Conservation (phyloP, 306 rosid genomes). For the Vigna reflexopilosa region DNA sequence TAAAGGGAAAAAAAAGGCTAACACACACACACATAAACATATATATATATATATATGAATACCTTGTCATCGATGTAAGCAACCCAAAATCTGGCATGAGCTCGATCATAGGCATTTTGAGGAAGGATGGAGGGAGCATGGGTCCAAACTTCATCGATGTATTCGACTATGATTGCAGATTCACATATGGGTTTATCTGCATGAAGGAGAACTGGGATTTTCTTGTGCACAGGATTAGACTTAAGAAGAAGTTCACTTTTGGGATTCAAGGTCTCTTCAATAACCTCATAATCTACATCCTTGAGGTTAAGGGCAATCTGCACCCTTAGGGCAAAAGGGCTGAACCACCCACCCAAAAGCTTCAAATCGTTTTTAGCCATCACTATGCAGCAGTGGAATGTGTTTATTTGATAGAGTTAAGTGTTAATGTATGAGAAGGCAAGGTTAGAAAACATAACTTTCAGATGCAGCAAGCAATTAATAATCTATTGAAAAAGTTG, state of each 20-base stretch:
- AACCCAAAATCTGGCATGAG: slow-evolving; percentile 62
- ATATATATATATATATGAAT: not conserved
- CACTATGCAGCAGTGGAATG: not conserved
- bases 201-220: slow-evolving; percentile 69
- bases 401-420: not conserved
- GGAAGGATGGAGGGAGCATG: slow-evolving; percentile 59
- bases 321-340: slow-evolving; percentile 54
- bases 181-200: slow-evolving; percentile 54
- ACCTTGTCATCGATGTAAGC: slow-evolving; percentile 65
- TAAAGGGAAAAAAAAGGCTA: too few relatives aligned
- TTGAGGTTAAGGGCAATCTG: slow-evolving; percentile 58
- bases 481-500: not conserved
- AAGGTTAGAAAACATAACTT: not conserved
- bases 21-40: too few relatives aligned
- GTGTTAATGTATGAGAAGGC: not conserved
- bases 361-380: slow-evolving; percentile 55
- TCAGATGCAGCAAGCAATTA: not conserved
- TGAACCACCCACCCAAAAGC: slow-evolving; percentile 52
- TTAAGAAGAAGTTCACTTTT: slow-evolving; percentile 64
- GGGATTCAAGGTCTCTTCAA: slow-evolving; percentile 47
- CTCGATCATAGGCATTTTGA: slow-evolving; percentile 57
- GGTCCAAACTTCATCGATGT: slow-evolving; percentile 64
- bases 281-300: slow-evolving; percentile 48
- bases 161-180: slow-evolving; percentile 61
- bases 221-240: slow-evolving; percentile 67